These are phyloP conservation scores for Plasmodium vivax DNA, from an alignment of 169 alveolate genomes.

Conservation along the genomic window DNA sequence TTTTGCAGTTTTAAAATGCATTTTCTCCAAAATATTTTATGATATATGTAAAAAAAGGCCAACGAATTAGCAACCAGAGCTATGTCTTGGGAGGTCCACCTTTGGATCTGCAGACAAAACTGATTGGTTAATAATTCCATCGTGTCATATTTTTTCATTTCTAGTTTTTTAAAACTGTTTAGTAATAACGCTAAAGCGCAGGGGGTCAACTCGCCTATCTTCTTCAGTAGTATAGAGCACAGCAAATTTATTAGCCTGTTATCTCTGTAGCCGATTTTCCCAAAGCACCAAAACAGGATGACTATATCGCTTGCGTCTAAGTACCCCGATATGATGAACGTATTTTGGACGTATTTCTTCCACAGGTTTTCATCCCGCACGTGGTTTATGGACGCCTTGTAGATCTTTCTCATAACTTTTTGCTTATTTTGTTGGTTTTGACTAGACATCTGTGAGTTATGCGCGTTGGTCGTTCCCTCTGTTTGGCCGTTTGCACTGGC, in stretches of 20 bases:
- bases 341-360: slow-evolving; percentile 82
- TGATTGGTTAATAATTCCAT: slow-evolving; percentile 84
- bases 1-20: slow-evolving; percentile 79
- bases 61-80: slow-evolving; percentile 81
- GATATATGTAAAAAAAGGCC: slow-evolving; percentile 83
- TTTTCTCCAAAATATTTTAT: slow-evolving; percentile 76
- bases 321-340: slow-evolving; percentile 63
- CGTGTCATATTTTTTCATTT: slow-evolving; percentile 80
- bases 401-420: slow-evolving; percentile 76
- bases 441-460: neutral
- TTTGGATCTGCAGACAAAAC: slow-evolving; percentile 74
- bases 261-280: slow-evolving; percentile 83
- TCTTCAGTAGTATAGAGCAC: slow-evolving; percentile 76
- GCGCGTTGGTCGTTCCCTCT: neutral
- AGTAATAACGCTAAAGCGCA: slow-evolving; percentile 82
- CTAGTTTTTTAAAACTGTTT: slow-evolving; percentile 82
- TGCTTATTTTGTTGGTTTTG: slow-evolving; percentile 60
- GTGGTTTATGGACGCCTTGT: slow-evolving; percentile 81
- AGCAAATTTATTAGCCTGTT: slow-evolving; percentile 76
- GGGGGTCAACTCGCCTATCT: slow-evolving; percentile 71
- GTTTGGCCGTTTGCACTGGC: neutral
- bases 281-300: slow-evolving; percentile 82
- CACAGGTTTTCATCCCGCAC: slow-evolving; percentile 85
- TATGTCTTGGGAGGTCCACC: slow-evolving; percentile 83
- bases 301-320: slow-evolving; percentile 81